A percentile compares a stretch with the other conserved stretches of the same genome.
Evolutionary conservation across 345 rosid species (phyloP).

Genomic region (Syzygium grande): DNA sequence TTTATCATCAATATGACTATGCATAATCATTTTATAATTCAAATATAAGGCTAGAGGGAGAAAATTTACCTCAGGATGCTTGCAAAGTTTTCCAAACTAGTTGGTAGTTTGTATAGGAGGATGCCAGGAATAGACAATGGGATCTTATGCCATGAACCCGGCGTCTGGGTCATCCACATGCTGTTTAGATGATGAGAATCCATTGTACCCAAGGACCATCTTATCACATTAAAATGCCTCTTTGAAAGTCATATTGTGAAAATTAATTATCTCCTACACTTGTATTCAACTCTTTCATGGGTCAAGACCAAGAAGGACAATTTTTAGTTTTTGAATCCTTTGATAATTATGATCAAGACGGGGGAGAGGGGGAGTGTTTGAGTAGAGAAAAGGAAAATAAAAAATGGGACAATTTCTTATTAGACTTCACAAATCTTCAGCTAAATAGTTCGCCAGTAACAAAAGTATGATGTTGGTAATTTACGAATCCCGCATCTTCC

Average conservation of each 20-base stretch:
- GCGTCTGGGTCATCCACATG: not conserved
- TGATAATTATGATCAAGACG: not conserved
- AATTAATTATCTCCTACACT: not conserved
- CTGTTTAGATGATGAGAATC: not conserved
- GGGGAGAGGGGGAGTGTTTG: not conserved
- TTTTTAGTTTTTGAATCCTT: not conserved
- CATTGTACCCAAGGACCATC: not conserved
- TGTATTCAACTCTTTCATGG: not conserved
- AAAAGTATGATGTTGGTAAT: not conserved
- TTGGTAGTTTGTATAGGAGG: conserved; percentile 77
- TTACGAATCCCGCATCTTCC: not conserved
- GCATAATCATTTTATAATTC: no score
- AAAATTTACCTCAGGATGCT: conserved; percentile 81
- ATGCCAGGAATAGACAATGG: conserved; percentile 86
- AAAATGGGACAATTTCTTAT: not conserved
- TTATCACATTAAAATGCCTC: not conserved
- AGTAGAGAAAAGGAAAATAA: not conserved
- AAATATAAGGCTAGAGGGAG: not conserved
- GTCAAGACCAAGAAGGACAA: not conserved
- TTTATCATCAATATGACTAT: no score
- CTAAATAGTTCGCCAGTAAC: not conserved
- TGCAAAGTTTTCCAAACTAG: conserved; percentile 84
- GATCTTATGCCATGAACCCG: conserved; percentile 88
- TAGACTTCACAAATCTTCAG: not conserved
- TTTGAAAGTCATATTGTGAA: not conserved